Conservation (phyloP, 148 eudicot genomes). For the Agrostemma githago region DNA sequence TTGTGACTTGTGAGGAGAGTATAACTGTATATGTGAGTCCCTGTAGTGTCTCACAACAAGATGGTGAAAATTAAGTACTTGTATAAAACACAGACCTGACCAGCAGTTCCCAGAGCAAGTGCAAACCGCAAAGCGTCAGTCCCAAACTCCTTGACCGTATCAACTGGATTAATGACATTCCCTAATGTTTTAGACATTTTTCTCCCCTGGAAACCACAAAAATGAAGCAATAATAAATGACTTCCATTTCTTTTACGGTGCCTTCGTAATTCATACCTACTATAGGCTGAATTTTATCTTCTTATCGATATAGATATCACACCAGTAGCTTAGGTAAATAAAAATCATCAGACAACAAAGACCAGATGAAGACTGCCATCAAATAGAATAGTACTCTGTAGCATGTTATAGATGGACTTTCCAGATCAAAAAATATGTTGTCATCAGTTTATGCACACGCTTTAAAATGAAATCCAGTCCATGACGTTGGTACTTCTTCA, state of each 20-base stretch:
- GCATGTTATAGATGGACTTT: not conserved
- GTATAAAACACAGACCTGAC: conserved; percentile 66
- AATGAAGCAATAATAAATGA: not conserved
- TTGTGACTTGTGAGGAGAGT: not conserved
- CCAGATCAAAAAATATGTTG: not conserved
- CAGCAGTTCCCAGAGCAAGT: conserved; percentile 90
- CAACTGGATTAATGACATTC: conserved; percentile 93
- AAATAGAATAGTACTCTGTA: not conserved
- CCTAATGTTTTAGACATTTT: conserved; percentile 98
- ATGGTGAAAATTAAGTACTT: not conserved
- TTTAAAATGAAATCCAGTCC: not conserved
- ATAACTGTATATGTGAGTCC: not conserved
- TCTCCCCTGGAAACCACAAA: conserved; percentile 54
- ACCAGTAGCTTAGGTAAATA: not conserved
- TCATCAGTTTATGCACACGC: not conserved
- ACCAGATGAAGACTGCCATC: not conserved
- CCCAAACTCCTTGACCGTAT: conserved; percentile 80
- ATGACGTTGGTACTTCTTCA: not conserved
- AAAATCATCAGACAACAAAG: not conserved
- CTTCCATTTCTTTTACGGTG: not conserved
- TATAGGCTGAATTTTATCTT: not conserved
- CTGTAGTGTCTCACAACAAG: not conserved
- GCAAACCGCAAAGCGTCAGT: conserved; percentile 94
- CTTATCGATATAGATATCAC: not conserved
- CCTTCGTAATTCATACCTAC: too few species aligned